Base-by-base conservation (phyloP, 176 grass and related monocot genomes). In the Bromus sterilis region DNA sequence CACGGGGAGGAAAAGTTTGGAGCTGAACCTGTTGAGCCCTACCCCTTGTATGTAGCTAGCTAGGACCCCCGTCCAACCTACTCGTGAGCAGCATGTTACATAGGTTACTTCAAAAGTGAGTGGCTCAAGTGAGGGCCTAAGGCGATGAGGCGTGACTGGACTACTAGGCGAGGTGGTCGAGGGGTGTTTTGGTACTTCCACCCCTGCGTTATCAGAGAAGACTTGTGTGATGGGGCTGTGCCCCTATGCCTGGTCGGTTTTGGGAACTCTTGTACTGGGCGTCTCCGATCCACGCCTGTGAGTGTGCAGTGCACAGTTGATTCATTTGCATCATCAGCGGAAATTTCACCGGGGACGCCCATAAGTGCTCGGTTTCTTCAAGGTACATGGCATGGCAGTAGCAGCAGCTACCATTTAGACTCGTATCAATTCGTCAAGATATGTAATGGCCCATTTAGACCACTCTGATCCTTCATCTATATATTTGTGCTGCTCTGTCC, bases 101-200 rank as follows among this genome's bases (percentile, higher is more conserved):
- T 84, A 66, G 85, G 87, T 82, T 88, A 41, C 89, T 84, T 79
- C 69, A 94, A 87, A 89, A 82, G 74, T 90, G 85, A 80, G 79
- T 90, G 79, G 88, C 66, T 78, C 48, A 34, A 67, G 57, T 0
- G 56, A 85, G 65, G 73, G 5, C 51, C 77, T 43, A 57, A 51
- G 74, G 32, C 18, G 51, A 78, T 49, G 62, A 74, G 61, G 44
- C 24, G 69, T 33, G 68, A 46, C 12, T 40, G 58, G 61, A 12
- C 21, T 71, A 16, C 41, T 5, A 25, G 39, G n/a, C n/a, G n/a
- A n/a, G n/a, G n/a, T 6, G 66, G 26, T 9, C 24, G 76, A 20
- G 55, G 84, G 77, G 60, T 46, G 23, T 46, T 86, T 31, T n/a
- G 40, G 83, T 91, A 60, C 28, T 69, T 83, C 60, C 72, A 35